Conservation (phyloP, 1,284 basidiomycete genomes). For the Waitea zeae region DNA sequence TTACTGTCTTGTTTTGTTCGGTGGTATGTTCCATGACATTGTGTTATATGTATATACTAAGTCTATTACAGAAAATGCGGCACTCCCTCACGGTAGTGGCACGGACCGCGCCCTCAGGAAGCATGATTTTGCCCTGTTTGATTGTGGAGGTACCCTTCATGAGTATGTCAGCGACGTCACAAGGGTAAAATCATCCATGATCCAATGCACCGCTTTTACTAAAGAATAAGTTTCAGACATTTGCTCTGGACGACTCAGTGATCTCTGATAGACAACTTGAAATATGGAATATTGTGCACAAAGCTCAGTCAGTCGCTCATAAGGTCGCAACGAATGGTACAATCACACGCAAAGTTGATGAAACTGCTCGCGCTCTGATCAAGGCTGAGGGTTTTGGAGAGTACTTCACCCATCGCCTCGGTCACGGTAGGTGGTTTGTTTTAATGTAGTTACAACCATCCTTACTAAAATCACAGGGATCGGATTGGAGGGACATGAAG, state of each 20-base stretch:
- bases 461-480: too few relatives aligned
- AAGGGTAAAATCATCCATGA: conserved; percentile 27
- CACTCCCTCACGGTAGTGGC: conserved; percentile 69
- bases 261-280: conserved; percentile 35
- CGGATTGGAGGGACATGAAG: conserved; percentile 69
- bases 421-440: conserved; percentile 35
- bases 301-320: conserved; percentile 42
- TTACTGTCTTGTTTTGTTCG: conserved; percentile 57
- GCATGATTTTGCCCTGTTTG: conserved; percentile 63
- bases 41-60: too few relatives aligned
- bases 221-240: conserved; percentile 33
- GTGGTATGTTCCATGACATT: conserved; percentile 33
- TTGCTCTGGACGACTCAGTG: conserved; percentile 38
- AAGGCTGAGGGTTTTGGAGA: conserved; percentile 24
- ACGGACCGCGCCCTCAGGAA: conserved; percentile 39
- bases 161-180: conserved; percentile 70
- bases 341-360: conserved; percentile 42
- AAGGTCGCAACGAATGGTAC: conserved; percentile 24
- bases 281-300: conserved; percentile 53
- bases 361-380: conserved; percentile 43
- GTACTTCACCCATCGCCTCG: conserved; percentile 71
- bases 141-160: conserved; percentile 52
- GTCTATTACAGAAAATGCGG: conserved; percentile 50
- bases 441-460: not conserved
- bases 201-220: not conserved